Evolutionary conservation across 2,329 filamentous ascomycete genomes (phyloP).

Genomic region (Periglandula ipomoeae): DNA sequence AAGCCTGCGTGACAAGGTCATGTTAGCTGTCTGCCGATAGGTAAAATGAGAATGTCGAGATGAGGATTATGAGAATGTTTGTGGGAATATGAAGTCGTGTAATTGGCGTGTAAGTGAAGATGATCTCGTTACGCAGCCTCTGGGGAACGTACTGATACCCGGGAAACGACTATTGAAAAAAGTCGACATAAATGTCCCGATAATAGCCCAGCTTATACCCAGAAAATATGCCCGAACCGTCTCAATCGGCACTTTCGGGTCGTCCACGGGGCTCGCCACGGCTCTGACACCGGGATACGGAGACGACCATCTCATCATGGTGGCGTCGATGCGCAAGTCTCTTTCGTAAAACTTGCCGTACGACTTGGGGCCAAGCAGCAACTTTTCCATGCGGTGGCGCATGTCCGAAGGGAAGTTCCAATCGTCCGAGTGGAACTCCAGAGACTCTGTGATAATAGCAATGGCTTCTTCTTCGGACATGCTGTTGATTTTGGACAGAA

Average conservation of each 20-base stretch:
- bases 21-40: background rate
- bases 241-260: constrained; percentile 26
- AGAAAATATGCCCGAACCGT: constrained; percentile 34
- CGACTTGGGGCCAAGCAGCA: constrained; percentile 27
- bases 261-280: constrained; percentile 28
- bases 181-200: constrained; percentile 25
- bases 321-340: constrained; percentile 31
- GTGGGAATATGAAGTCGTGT: no score
- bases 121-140: background rate
- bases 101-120: no score
- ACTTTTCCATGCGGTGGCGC: constrained; percentile 29
- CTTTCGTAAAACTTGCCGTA: constrained; percentile 33
- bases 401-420: constrained; percentile 36
- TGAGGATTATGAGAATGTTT: no score
- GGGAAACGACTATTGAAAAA: constrained; percentile 33
- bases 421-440: constrained; percentile 32
- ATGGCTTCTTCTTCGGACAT: constrained; percentile 34
- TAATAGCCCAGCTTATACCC: constrained; percentile 18
- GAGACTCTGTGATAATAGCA: constrained; percentile 27
- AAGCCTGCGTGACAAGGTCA: constrained; percentile 14
- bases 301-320: constrained; percentile 30
- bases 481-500: constrained; percentile 30
- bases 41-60: background rate
- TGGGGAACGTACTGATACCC: constrained; percentile 17
- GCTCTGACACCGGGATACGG: constrained; percentile 34